Conservation (phyloP, 495 filamentous ascomycete genomes). For the Daldinia vernicosa region DNA sequence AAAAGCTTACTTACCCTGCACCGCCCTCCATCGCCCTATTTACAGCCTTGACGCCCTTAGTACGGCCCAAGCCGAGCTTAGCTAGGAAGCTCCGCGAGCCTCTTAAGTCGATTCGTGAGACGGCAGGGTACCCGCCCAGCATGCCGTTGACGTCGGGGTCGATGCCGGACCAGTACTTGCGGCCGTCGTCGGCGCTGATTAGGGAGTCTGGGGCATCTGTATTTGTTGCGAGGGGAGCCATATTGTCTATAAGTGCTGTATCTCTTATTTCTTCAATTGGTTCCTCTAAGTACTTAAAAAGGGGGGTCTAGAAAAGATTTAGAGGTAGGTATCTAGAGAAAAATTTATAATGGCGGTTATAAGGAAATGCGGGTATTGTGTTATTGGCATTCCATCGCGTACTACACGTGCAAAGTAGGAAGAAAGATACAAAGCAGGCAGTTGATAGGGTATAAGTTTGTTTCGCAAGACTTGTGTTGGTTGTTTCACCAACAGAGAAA, state of each 20-base stretch:
- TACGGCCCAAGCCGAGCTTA: slow-evolving; percentile 69
- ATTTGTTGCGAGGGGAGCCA: neutral
- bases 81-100: slow-evolving; percentile 78
- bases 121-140: slow-evolving; percentile 82
- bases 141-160: slow-evolving; percentile 79
- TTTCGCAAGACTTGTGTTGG: neutral
- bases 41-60: slow-evolving; percentile 40
- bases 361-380: neutral
- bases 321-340: neutral
- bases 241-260: neutral
- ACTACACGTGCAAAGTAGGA: neutral
- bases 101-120: slow-evolving; percentile 79
- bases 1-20: slow-evolving; percentile 58
- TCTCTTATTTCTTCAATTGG: neutral
- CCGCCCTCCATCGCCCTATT: slow-evolving; percentile 61
- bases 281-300: neutral
- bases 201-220: slow-evolving; percentile 50
- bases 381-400: slow-evolving; percentile 14
- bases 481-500: neutral
- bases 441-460: neutral
- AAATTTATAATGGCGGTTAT: neutral
- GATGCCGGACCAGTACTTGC: slow-evolving; percentile 79
- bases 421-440: neutral
- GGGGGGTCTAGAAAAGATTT: neutral
- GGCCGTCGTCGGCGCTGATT: slow-evolving; percentile 62